Base-by-base conservation (phyloP, 192 early-diverging fungal species). In the Coemansia sp. region DNA sequence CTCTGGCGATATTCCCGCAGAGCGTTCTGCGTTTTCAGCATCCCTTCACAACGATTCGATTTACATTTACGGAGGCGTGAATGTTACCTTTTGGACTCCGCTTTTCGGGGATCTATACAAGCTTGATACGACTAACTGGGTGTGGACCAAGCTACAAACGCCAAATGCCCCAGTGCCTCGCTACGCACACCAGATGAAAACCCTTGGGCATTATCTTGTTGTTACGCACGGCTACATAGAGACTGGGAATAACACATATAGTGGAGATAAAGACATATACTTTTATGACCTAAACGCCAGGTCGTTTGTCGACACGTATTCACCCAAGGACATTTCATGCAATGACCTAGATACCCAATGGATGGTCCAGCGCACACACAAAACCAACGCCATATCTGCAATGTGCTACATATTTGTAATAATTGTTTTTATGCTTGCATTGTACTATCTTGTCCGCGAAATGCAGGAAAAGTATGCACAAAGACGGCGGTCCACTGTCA, bases 161-260 rank as follows among this genome's bases (percentile, higher is more conserved):
- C 58, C 67, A 9, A 46, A 68, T 26, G 68, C 68, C 1, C 77
- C 77, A 2, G 53, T 21, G 1, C 64, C 67, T 7, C 70, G 77
- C 29, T 79, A 79, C 28, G 77, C 77, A n/a, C 77, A 79, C 34
- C 68, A 79, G 39, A 79, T 79, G 71, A 71, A 79, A 58, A 65
- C 68, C 0, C 52, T 79, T 2, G 77, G 77, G 20, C 46, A 79
- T 46, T 74, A 74, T 35, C 61, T 79, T 2, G 55, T 74, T 3
- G 60, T 79, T 12, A 79, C 77, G 0, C 60, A 79, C 26, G 77
- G 77, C 10, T 79, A 53, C 29, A 55, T 74, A 29, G 23, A 20
- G 45, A 49, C n/a, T 2, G 63, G 45, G 20, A 56, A 57, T n/a
- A 58, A 16, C 18, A 57, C 15, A 3, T 59, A 42, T 29, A 35